Evolutionary conservation across 345 rosid species (phyloP).

Genomic region (Cardamine occulta): DNA sequence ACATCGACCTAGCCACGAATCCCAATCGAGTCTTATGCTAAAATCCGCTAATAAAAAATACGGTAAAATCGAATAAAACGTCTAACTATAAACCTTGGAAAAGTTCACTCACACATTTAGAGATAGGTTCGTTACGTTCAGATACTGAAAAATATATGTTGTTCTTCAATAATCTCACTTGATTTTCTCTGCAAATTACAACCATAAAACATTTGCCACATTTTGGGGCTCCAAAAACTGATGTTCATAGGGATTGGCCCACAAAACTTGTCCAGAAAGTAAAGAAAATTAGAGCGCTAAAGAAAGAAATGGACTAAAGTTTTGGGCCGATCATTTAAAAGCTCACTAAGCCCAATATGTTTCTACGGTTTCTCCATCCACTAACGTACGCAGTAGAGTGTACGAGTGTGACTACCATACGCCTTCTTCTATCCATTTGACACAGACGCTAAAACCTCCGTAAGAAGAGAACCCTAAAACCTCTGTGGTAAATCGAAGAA

Average conservation of each 20-base stretch:
- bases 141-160: too few relatives aligned
- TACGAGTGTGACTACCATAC: neutral
- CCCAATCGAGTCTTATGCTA: too few relatives aligned
- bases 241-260: too few relatives aligned
- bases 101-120: too few relatives aligned
- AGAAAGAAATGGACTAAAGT: neutral
- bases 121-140: too few relatives aligned
- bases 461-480: constrained; percentile 44
- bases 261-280: neutral
- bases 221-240: too few relatives aligned
- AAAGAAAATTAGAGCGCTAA: neutral
- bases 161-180: neutral
- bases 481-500: neutral
- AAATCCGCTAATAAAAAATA: too few relatives aligned
- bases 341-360: neutral
- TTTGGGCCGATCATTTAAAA: neutral
- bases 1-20: too few relatives aligned
- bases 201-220: too few relatives aligned
- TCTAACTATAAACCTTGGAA: too few relatives aligned
- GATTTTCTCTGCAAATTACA: too few relatives aligned
- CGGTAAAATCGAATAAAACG: too few relatives aligned
- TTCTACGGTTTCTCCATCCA: neutral
- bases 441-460: constrained; percentile 25
- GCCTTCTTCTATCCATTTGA: neutral
- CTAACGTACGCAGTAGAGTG: constrained; percentile 5